These are phyloP conservation scores for Fusarium scirpi DNA, from an alignment of 2,329 filamentous ascomycete species.

Conservation along the genomic window DNA sequence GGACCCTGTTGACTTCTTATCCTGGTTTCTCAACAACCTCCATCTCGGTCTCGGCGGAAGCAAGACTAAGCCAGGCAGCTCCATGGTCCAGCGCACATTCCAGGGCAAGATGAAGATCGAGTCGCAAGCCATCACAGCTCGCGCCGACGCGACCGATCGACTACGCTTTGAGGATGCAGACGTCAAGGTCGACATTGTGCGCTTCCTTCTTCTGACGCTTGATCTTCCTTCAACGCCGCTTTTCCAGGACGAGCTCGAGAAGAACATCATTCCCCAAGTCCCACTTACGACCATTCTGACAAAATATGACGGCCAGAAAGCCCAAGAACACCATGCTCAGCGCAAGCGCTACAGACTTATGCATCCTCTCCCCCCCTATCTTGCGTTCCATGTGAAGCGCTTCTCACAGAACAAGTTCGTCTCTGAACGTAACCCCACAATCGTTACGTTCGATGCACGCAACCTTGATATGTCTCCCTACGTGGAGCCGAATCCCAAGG, in stretches of 20 bases:
- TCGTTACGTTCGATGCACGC: conserved; percentile 92
- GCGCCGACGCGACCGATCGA: conserved; percentile 86
- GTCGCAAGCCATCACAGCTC: conserved; percentile 92
- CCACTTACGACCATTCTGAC: conserved; percentile 84
- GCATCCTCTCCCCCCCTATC: conserved; percentile 90
- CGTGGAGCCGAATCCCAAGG: conserved; percentile 84
- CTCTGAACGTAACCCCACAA: conserved; percentile 94
- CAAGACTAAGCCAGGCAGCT: conserved; percentile 84
- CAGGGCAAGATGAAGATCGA: conserved; percentile 93
- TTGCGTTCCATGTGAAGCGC: conserved; percentile 95
- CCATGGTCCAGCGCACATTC: conserved; percentile 91
- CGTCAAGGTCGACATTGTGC: conserved; percentile 80
- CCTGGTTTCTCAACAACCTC: conserved; percentile 97
- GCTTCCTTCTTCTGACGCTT: conserved; percentile 92
- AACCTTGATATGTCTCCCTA: conserved; percentile 89
- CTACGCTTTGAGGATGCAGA: conserved; percentile 91
- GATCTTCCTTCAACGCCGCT: conserved; percentile 92
- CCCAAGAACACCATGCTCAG: conserved; percentile 90
- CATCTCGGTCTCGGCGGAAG: conserved; percentile 92
- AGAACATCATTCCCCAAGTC: conserved; percentile 95
- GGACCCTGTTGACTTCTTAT: conserved; percentile 95
- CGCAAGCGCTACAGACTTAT: conserved; percentile 89
- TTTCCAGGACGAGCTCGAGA: conserved; percentile 94
- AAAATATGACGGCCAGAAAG: conserved; percentile 91
- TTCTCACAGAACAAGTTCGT: conserved; percentile 98